Evolutionary conservation across 139 green algal species (phyloP).

Genomic region (Haematococcus sp.): DNA sequence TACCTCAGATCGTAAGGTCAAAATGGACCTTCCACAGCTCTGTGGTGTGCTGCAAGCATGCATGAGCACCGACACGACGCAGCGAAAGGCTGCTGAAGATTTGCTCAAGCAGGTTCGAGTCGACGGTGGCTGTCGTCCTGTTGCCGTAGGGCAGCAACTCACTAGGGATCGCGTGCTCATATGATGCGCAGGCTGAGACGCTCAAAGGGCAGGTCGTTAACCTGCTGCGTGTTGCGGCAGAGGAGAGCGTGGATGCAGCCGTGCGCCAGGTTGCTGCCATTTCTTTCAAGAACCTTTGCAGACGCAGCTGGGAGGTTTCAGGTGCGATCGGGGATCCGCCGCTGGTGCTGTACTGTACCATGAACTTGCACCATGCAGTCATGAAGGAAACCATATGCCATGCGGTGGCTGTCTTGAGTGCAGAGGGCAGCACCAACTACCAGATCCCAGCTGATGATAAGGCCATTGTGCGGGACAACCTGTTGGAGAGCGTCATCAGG

Average conservation of each 20-base stretch:
- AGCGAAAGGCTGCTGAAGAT: conserved; percentile 65
- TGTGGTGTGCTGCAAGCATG: conserved; percentile 58
- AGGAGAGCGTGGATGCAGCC: conserved; percentile 60
- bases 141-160: too few species aligned
- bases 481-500: conserved; percentile 75
- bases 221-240: conserved; percentile 81
- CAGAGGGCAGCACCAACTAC: conserved; percentile 11
- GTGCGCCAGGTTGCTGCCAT: conserved; percentile 91
- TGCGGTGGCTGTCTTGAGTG: not conserved
- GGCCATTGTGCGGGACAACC: conserved; percentile 64
- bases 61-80: conserved; percentile 51
- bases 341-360: not conserved
- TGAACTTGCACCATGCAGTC: not conserved
- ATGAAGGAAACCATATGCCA: not conserved
- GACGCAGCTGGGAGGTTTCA: conserved; percentile 67
- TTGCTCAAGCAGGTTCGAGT: conserved; percentile 67
- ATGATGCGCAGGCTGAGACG: conserved; percentile 55
- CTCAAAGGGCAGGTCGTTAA: conserved; percentile 62
- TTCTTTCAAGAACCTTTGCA: conserved; percentile 92
- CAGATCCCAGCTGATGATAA: conserved; percentile 69
- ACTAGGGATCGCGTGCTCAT: too few species aligned
- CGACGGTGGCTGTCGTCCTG: too few species aligned
- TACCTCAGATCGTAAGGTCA: not conserved
- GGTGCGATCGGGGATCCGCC: not conserved
- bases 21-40: conserved; percentile 67